A percentile compares a stretch with the other conserved stretches of the same genome.
phyloP scores from a whole-genome alignment of 2,329 filamentous ascomycete genomes.

The Samsoniella hepiali region DNA sequence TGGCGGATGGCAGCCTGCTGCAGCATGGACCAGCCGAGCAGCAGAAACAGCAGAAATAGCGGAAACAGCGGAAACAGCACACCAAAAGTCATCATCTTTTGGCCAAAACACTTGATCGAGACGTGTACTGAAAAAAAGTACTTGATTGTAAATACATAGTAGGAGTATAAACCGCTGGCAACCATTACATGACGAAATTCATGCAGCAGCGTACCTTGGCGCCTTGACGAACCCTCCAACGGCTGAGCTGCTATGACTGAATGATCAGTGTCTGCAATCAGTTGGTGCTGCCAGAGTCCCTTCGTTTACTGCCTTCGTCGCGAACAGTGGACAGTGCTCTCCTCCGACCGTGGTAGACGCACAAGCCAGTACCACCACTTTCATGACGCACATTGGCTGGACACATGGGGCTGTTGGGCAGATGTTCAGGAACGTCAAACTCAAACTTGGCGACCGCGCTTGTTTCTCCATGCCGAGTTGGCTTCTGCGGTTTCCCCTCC shows the following conservation, averaged over 20 bases:
- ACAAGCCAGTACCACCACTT: constrained; percentile 46
- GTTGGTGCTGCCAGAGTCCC: background rate
- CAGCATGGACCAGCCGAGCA: too few relatives aligned
- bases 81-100: too few relatives aligned
- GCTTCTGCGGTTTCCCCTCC: constrained; percentile 30
- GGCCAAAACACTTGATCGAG: too few relatives aligned
- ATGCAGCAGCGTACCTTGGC: background rate
- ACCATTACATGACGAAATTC: background rate
- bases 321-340: constrained; percentile 22
- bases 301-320: constrained; percentile 28
- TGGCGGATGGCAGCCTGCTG: too few relatives aligned
- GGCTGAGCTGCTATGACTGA: too few relatives aligned
- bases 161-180: constrained; percentile 8
- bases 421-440: constrained; percentile 50
- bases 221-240: background rate
- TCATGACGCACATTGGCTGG: constrained; percentile 45
- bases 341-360: constrained; percentile 47
- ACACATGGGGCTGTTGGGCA: constrained; percentile 50
- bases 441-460: constrained; percentile 34
- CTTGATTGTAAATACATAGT: background rate
- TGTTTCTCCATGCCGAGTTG: constrained; percentile 23
- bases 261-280: background rate
- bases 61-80: too few relatives aligned
- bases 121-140: background rate
- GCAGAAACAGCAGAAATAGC: too few relatives aligned